Base-by-base conservation (phyloP, 2,329 filamentous ascomycete species). In the Talaromyces sp. region DNA sequence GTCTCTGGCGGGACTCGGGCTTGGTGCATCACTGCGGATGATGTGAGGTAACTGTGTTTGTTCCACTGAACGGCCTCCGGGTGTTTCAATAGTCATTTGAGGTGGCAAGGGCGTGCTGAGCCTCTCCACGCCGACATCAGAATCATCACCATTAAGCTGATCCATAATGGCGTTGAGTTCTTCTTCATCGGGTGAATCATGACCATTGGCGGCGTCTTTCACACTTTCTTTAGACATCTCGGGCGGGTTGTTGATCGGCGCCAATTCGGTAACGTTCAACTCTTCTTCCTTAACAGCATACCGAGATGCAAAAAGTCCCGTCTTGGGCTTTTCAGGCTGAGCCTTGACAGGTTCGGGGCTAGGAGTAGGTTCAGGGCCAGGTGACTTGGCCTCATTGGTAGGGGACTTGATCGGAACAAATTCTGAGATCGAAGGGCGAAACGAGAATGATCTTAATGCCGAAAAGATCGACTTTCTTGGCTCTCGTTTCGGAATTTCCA, bases 91-190 rank as follows among this genome's bases (percentile, higher is more conserved):
- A 14, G 69, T 43, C 39, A 69, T 57, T 31, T 70, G 68, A 62
- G 68, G 64, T 54, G 74, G 70, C 37, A 69, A 69, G 24, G 77
- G 76, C 13, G 78, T 78, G 31, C 70, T 74, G n/a, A 76, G 68
- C 72, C 88, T 88, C 73, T 92, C 91, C 66, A 92, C 86, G 13
- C 91, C 91, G 75, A 90, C 86, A 60, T 89, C 88, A 1, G 90
- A 90, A 69, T 92, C 87, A 57, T 83, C 86, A 65, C 88, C 85
- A 71, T 92, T 89, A 71, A 97, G 85, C 66, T 95, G 90, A 68
- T 89, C 87, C 92, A 98, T 97, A 61, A 97, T 88, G 52, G 90
- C 92, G 79, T 97, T 93, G 72, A 97, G 93, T 73, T 97, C 93
- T 70, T 94, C 73, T 41, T 77, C 76, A 63, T 79, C 71, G n/a